These are phyloP conservation scores for Neoboletus subvelutipes DNA, from an alignment of 768 basidiomycete genomes.

Conservation along the genomic window DNA sequence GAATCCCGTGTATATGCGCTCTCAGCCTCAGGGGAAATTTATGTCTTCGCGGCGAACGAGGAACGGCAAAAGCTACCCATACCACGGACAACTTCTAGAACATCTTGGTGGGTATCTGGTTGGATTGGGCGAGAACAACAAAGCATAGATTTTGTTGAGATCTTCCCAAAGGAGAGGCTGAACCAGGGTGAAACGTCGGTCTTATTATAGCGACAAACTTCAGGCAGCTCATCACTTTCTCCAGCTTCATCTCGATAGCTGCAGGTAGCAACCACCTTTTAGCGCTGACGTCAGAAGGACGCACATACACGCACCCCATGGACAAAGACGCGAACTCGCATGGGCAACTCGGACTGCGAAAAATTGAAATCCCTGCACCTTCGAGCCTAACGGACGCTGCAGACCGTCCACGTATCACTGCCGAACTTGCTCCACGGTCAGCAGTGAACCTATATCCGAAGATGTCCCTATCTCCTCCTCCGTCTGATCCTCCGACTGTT, in stretches of 20 bases:
- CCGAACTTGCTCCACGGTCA: constrained; percentile 60
- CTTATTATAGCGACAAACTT: neutral
- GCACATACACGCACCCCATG: constrained; percentile 77
- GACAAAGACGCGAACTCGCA: constrained; percentile 72
- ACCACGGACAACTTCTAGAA: constrained; percentile 42
- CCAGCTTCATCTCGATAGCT: constrained; percentile 70
- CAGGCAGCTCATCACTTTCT: constrained; percentile 7
- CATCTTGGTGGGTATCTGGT: constrained; percentile 60
- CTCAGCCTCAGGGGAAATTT: constrained; percentile 73
- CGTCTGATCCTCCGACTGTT: constrained; percentile 11
- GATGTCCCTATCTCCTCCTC: constrained; percentile 41
- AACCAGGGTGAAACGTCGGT: constrained; percentile 66
- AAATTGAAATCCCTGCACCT: constrained; percentile 48
- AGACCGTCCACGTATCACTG: constrained; percentile 36
- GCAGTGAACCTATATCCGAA: constrained; percentile 50
- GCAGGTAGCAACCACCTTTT: constrained; percentile 72
- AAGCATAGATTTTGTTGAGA: constrained; percentile 55
- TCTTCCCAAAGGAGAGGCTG: constrained; percentile 57
- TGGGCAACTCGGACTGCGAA: constrained; percentile 81
- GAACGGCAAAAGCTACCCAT: constrained; percentile 45
- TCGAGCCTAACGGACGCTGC: constrained; percentile 15
- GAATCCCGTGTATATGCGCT: constrained; percentile 70
- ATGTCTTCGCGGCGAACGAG: constrained; percentile 57
- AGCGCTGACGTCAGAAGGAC: constrained; percentile 69
- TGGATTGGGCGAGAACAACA: constrained; percentile 56